Evolutionary conservation across 371 early-diverging fungal species (phyloP).

Genomic region (Funneliformis caledonium): DNA sequence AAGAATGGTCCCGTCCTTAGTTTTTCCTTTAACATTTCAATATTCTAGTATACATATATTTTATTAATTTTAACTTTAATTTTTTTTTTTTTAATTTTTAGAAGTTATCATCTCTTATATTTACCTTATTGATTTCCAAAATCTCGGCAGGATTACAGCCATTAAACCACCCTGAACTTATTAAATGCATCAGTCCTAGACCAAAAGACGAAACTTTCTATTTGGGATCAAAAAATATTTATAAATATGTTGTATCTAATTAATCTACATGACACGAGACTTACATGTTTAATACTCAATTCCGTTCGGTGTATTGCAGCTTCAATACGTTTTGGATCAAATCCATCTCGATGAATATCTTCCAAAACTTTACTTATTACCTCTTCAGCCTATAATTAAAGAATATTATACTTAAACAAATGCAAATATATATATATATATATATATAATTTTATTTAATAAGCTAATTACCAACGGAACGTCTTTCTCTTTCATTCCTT

Average conservation of each 20-base stretch:
- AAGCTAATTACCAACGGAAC: slow-evolving; percentile 51
- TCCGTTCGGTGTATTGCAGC: slow-evolving; percentile 92
- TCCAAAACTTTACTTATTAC: slow-evolving; percentile 74
- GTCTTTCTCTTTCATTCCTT: slow-evolving; percentile 66
- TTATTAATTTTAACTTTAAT: background rate
- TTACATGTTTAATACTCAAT: slow-evolving; percentile 85
- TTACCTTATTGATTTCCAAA: slow-evolving; percentile 76
- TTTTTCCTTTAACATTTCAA: slow-evolving; percentile 74
- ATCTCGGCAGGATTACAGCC: slow-evolving; percentile 85
- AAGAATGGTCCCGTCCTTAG: slow-evolving; percentile 71
- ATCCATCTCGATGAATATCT: slow-evolving; percentile 72
- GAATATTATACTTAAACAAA: background rate
- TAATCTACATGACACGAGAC: slow-evolving; percentile 17
- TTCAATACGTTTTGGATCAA: slow-evolving; percentile 78
- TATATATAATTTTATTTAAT: background rate
- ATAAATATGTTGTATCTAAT: background rate
- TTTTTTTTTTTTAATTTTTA: background rate
- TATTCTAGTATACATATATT: slow-evolving; percentile 53
- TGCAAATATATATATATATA: slow-evolving; percentile 4
- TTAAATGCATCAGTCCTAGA: slow-evolving; percentile 75
- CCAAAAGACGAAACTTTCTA: slow-evolving; percentile 91
- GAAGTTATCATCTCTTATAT: background rate
- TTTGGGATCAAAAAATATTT: background rate
- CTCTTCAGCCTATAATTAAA: slow-evolving; percentile 60
- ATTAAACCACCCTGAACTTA: slow-evolving; percentile 87